Evolutionary conservation across 169 alveolate genomes (phyloP).

Genomic region (Theileria annulata): DNA sequence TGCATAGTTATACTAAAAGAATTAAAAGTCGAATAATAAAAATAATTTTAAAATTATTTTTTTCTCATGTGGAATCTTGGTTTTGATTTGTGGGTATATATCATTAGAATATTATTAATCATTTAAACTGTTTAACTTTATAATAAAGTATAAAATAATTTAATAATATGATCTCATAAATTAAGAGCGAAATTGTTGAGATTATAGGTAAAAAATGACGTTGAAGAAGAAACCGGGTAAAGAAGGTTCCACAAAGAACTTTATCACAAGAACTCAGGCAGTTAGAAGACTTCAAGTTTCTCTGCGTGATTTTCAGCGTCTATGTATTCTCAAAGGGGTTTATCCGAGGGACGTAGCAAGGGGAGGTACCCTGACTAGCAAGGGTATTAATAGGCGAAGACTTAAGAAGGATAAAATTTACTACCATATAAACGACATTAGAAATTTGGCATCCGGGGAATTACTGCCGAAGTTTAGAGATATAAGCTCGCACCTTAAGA

Average conservation of each 20-base stretch:
- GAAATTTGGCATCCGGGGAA: conserved; percentile 85
- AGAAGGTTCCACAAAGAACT: conserved; percentile 64
- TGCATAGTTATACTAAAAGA: not conserved
- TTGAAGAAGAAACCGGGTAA: conserved; percentile 59
- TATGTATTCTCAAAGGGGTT: conserved; percentile 98
- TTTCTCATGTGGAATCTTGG: not conserved
- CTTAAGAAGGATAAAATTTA: conserved; percentile 86
- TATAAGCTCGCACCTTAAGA: conserved; percentile 87
- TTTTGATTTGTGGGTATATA: not conserved
- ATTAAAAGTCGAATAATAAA: no score
- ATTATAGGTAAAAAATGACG: conserved; percentile 32
- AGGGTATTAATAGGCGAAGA: conserved; percentile 79
- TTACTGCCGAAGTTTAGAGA: conserved; percentile 86
- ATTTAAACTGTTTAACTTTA: not conserved
- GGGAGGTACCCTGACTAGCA: conserved; percentile 82
- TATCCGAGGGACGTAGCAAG: conserved; percentile 98
- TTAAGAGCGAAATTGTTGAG: not conserved
- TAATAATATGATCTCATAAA: not conserved
- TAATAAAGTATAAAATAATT: not conserved
- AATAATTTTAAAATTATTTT: no score
- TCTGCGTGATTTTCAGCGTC: conserved; percentile 90
- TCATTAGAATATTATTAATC: not conserved
- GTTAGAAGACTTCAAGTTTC: conserved; percentile 64
- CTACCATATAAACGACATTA: conserved; percentile 92
- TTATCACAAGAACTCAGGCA: conserved; percentile 68